Conservation (phyloP, 805 yeast species). For the Pichia nanzhaoensis region DNA sequence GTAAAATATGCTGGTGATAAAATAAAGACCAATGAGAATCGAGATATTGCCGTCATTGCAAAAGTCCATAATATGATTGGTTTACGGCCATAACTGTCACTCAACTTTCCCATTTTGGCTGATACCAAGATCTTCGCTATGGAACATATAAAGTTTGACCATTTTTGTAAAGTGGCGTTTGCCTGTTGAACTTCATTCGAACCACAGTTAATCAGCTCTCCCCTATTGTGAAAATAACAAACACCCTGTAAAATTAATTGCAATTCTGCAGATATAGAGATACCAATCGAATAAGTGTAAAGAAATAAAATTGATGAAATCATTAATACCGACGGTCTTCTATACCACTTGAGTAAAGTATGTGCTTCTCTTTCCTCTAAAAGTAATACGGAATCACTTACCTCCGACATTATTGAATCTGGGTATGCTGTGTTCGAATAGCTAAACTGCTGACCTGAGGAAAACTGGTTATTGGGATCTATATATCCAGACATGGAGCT, state of each 20-base stretch:
- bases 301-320: slow-evolving; percentile 38
- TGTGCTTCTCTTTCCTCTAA: slow-evolving; percentile 12
- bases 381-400: slow-evolving; percentile 11
- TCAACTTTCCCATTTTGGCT: slow-evolving; percentile 55
- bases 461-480: too few relatives aligned
- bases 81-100: slow-evolving; percentile 61
- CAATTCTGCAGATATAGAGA: slow-evolving; percentile 34
- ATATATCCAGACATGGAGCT: neutral
- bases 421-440: neutral
- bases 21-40: slow-evolving; percentile 12
- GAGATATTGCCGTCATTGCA: slow-evolving; percentile 17
- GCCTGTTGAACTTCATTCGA: slow-evolving; percentile 35
- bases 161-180: slow-evolving; percentile 45
- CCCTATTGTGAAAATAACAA: slow-evolving; percentile 28
- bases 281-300: slow-evolving; percentile 35
- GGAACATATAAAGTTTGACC: slow-evolving; percentile 36
- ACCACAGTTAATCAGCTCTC: slow-evolving; percentile 27
- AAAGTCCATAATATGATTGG: slow-evolving; percentile 34
- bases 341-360: slow-evolving; percentile 39
- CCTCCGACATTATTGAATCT: slow-evolving; percentile 5
- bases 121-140: slow-evolving; percentile 44
- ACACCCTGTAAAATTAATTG: slow-evolving; percentile 33
- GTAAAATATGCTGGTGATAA: slow-evolving; percentile 28
- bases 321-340: slow-evolving; percentile 50
- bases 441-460: too few relatives aligned